These are phyloP conservation scores for Nannizzia gypsea DNA, from an alignment of 2,329 filamentous ascomycete genomes.

Conservation along the genomic window DNA sequence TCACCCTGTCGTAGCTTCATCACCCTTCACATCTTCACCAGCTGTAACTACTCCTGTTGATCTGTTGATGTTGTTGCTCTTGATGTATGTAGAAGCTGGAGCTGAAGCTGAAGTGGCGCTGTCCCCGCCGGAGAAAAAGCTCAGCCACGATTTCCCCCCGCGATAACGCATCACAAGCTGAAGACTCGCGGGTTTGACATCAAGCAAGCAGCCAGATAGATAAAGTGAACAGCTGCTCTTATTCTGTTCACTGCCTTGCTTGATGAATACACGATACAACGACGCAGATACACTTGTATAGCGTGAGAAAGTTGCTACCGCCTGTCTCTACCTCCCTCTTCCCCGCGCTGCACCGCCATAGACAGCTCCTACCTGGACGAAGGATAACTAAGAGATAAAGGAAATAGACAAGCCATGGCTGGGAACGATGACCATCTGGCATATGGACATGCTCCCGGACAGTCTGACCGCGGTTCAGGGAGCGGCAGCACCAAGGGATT, in stretches of 20 bases:
- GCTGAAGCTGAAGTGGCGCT: not conserved
- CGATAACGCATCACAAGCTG: not conserved
- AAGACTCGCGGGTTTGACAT: not conserved
- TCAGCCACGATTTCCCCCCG: not conserved
- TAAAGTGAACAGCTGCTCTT: not conserved
- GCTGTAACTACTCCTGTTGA: not conserved
- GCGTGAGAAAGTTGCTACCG: not conserved
- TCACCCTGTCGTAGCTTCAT: not conserved
- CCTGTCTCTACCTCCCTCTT: not conserved
- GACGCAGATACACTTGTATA: not conserved
- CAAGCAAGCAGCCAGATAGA: not conserved
- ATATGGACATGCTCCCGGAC: slow-evolving; percentile 42
- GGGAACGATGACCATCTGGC: slow-evolving; percentile 42
- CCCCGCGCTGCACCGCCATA: not conserved
- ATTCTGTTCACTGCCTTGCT: not conserved
- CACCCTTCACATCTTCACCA: not conserved
- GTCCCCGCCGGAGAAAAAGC: not conserved
- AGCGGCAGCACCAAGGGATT: slow-evolving; percentile 39
- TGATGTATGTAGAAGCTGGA: not conserved
- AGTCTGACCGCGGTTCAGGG: slow-evolving; percentile 22
- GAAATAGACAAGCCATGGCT: slow-evolving; percentile 21
- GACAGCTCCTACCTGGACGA: not conserved
- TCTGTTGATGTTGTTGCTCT: not conserved
- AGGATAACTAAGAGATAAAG: not conserved
- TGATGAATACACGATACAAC: not conserved